A percentile compares a stretch with the other conserved stretches of the same genome.
Conservation (phyloP, 495 filamentous ascomycete genomes). For the Bathelium albidoporum region DNA sequence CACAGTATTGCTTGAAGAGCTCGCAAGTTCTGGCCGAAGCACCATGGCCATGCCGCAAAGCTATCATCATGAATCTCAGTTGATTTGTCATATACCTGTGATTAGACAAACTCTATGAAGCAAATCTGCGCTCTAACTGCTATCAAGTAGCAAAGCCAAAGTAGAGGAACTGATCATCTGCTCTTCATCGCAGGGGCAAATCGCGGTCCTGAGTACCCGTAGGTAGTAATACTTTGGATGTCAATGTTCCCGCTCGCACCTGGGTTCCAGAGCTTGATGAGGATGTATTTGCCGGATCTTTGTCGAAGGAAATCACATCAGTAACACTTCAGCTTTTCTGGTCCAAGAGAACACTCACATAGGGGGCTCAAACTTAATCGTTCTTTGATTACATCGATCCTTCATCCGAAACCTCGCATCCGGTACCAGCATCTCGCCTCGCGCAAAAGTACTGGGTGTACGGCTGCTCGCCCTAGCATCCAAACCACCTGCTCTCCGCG, state of each 20-base stretch:
- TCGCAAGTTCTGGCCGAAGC: no score
- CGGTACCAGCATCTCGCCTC: slow-evolving; percentile 49
- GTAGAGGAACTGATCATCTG: background rate
- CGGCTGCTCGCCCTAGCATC: background rate
- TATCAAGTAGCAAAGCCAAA: background rate
- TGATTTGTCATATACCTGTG: no score
- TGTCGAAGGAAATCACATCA: background rate
- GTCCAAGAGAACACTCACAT: slow-evolving; percentile 44
- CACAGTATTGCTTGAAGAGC: no score
- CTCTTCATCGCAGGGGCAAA: slow-evolving; percentile 51
- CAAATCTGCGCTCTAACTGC: background rate
- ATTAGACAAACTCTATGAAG: no score
- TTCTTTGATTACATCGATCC: slow-evolving; percentile 70
- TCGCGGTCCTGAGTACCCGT: slow-evolving; percentile 73
- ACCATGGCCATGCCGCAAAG: no score
- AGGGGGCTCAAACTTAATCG: slow-evolving; percentile 79
- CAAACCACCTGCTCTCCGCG: no score
- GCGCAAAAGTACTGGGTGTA: background rate
- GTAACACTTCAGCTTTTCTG: background rate
- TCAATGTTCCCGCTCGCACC: slow-evolving; percentile 64
- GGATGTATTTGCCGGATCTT: slow-evolving; percentile 61
- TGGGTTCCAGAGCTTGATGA: slow-evolving; percentile 81
- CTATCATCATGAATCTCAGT: no score
- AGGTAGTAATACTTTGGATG: slow-evolving; percentile 67
- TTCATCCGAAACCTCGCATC: slow-evolving; percentile 71